phyloP scores from a whole-genome alignment of 2,329 filamentous ascomycete species.

The Sphaerulina populicola region DNA sequence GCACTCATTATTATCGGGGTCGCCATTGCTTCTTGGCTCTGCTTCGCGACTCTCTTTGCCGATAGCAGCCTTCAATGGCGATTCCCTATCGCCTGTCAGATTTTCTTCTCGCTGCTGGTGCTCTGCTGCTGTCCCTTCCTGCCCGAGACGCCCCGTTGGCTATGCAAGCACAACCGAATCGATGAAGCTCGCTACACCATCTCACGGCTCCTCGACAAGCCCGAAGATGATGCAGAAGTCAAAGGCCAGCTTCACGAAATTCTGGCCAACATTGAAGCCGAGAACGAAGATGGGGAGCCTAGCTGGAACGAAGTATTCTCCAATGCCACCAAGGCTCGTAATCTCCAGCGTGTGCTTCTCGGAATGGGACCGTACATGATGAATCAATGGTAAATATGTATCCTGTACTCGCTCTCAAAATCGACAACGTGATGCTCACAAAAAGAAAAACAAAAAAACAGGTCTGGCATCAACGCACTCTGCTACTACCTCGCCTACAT shows the following conservation, averaged over 20 bases:
- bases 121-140: conserved; percentile 26
- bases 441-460: too few relatives aligned
- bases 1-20: conserved; percentile 28
- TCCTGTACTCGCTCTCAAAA: neutral
- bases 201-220: conserved; percentile 30
- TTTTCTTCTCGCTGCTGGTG: conserved; percentile 27
- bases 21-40: conserved; percentile 27
- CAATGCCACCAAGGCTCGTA: conserved; percentile 32
- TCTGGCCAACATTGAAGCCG: conserved; percentile 29
- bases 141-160: conserved; percentile 27
- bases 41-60: conserved; percentile 25
- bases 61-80: conserved; percentile 26
- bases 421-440: neutral
- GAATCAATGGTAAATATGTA: conserved; percentile 22
- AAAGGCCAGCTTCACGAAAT: conserved; percentile 34
- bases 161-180: conserved; percentile 25
- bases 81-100: conserved; percentile 28
- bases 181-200: conserved; percentile 27
- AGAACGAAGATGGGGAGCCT: conserved; percentile 29
- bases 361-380: conserved; percentile 35
- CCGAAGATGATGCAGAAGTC: conserved; percentile 29
- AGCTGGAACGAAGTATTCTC: conserved; percentile 34
- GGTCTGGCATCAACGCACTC: conserved; percentile 22
- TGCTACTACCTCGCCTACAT: conserved; percentile 30
- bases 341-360: conserved; percentile 32